These are phyloP conservation scores for Polygonum aviculare DNA, from an alignment of 148 eudicot genomes.

Conservation along the genomic window DNA sequence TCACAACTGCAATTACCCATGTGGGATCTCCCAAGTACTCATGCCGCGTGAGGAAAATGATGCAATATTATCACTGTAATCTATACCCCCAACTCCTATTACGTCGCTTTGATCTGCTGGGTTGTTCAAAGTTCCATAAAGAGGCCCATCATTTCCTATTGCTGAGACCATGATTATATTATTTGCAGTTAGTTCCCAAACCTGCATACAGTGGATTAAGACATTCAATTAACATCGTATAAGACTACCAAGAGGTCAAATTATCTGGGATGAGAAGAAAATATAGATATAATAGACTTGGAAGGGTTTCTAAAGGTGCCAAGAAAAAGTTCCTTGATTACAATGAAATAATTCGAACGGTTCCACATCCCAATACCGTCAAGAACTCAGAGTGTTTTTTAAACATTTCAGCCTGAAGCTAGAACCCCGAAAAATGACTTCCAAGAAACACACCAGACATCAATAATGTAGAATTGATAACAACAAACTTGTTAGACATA, in stretches of 20 bases:
- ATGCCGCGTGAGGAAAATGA: conserved; percentile 99
- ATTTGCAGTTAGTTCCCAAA: conserved; percentile 96
- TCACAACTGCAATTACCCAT: conserved; percentile 51
- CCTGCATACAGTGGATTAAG: conserved; percentile 34
- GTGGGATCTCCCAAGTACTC: conserved; percentile 99
- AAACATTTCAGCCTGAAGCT: background rate
- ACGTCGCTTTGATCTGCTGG: conserved; percentile 99
- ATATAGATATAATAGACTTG: background rate
- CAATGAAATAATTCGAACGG: background rate
- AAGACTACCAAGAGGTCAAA: background rate
- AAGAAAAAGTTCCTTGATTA: background rate
- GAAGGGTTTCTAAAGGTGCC: background rate
- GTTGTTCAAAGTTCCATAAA: conserved; percentile 92
- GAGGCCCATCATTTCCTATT: conserved; percentile 98
- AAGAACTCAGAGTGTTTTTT: background rate
- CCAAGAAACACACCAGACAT: background rate
- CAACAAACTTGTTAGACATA: background rate
- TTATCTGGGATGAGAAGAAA: background rate
- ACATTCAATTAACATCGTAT: background rate
- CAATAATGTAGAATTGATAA: background rate
- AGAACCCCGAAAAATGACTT: background rate
- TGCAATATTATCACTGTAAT: conserved; percentile 91
- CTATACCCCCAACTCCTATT: conserved; percentile 99
- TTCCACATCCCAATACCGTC: background rate
- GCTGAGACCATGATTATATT: conserved; percentile 98